A percentile compares a stretch with the other conserved stretches of the same genome.
Evolutionary conservation across 2,329 filamentous ascomycete genomes (phyloP).

Genomic region (Aspergillus thermomutatus): DNA sequence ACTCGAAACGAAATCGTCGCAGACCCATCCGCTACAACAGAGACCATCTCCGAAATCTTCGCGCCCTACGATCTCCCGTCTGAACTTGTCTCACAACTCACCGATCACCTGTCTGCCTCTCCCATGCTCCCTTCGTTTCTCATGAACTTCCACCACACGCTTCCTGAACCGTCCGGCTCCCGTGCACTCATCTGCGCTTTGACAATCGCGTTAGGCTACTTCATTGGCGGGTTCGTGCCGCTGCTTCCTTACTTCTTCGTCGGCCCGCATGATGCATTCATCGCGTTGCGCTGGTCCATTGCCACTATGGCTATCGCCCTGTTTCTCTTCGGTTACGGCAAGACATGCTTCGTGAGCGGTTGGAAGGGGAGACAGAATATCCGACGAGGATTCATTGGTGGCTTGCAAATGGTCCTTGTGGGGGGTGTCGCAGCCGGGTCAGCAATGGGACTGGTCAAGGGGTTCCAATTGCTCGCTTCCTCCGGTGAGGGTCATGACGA

Average conservation of each 20-base stretch:
- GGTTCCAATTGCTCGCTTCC: conserved; percentile 32
- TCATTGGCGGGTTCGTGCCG: conserved; percentile 46
- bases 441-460: conserved; percentile 40
- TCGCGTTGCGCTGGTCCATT: conserved; percentile 62
- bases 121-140: conserved; percentile 38
- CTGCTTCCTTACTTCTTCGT: conserved; percentile 59
- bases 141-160: conserved; percentile 42
- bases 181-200: conserved; percentile 37
- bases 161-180: conserved; percentile 37
- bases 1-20: conserved; percentile 30
- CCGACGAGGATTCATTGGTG: conserved; percentile 32
- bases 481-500: conserved; percentile 4
- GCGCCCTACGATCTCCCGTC: conserved; percentile 37
- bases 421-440: conserved; percentile 39
- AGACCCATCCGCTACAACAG: conserved; percentile 27
- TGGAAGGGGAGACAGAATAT: conserved; percentile 34
- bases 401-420: conserved; percentile 40
- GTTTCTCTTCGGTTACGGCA: conserved; percentile 51
- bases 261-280: conserved; percentile 73
- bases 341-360: conserved; percentile 41
- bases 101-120: conserved; percentile 33
- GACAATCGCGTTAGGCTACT: conserved; percentile 40
- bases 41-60: conserved; percentile 37
- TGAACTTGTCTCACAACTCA: conserved; percentile 34
- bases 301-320: conserved; percentile 50